phyloP scores from a whole-genome alignment of 306 rosid species.

The Prunus padus region DNA sequence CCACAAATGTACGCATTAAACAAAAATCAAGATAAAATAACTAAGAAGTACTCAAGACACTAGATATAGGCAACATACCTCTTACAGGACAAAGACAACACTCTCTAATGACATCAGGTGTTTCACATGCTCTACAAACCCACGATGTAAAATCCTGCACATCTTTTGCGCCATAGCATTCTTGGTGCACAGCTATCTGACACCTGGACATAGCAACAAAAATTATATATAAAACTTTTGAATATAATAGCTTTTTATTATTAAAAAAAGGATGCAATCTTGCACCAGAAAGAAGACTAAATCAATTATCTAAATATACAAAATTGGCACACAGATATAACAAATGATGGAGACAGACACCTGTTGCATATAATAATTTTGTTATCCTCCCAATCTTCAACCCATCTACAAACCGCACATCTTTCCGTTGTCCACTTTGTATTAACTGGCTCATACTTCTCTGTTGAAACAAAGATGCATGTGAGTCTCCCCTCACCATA shows the following conservation, averaged over 20 bases:
- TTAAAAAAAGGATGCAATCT: background rate
- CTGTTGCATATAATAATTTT: constrained; percentile 96
- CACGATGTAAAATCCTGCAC: constrained; percentile 90
- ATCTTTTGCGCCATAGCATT: constrained; percentile 88
- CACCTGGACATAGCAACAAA: constrained; percentile 53
- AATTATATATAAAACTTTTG: constrained; percentile 2
- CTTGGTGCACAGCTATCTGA: constrained; percentile 98
- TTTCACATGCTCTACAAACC: constrained; percentile 97
- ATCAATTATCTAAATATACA: background rate
- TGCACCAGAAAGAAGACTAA: constrained; percentile 11
- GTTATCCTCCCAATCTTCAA: constrained; percentile 97
- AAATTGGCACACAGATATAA: constrained; percentile 20
- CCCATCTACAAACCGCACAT: constrained; percentile 99
- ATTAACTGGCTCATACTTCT: constrained; percentile 74
- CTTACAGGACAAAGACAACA: constrained; percentile 99
- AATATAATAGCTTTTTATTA: background rate
- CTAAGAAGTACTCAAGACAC: constrained; percentile 28
- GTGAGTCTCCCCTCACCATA: constrained; percentile 10
- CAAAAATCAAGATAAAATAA: constrained; percentile 8
- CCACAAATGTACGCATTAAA: constrained; percentile 10
- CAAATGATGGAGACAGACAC: constrained; percentile 42
- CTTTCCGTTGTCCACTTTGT: constrained; percentile 71
- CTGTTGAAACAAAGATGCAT: constrained; percentile 48
- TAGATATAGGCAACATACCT: constrained; percentile 47
- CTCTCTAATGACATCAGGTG: constrained; percentile 80